phyloP scores from a whole-genome alignment of 306 rosid species.

The Vicia faba region DNA sequence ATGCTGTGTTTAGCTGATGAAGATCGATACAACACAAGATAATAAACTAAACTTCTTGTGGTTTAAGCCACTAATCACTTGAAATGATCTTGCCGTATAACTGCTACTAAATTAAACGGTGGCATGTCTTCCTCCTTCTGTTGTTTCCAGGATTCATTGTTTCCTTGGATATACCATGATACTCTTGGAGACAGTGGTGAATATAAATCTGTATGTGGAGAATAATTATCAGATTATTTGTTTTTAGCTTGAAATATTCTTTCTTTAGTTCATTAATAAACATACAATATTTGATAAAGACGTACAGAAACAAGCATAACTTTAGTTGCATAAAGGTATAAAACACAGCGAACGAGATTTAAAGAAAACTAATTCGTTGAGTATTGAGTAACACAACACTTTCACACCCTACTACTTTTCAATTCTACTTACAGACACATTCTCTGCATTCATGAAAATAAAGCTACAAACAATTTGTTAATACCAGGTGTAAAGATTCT shows the following conservation, averaged over 20 bases:
- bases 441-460: background rate
- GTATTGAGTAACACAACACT: background rate
- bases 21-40: background rate
- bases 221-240: constrained; percentile 20
- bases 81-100: constrained; percentile 74
- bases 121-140: constrained; percentile 58
- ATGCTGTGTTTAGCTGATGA: constrained; percentile 18
- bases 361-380: background rate
- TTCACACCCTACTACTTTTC: background rate
- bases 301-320: background rate
- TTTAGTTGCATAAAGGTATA: too few species aligned
- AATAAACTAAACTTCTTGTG: constrained; percentile 17
- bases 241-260: background rate
- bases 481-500: too few species aligned
- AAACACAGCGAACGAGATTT: background rate
- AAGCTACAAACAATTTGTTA: background rate
- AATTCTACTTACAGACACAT: background rate
- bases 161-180: constrained; percentile 71
- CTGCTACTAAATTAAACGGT: constrained; percentile 48
- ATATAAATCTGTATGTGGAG: constrained; percentile 55
- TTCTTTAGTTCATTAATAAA: background rate
- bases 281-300: background rate
- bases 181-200: constrained; percentile 75
- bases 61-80: constrained; percentile 41
- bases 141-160: constrained; percentile 65